Percentiles rank a stretch among this genome's conserved stretches.
phyloP scores from a whole-genome alignment of 2,329 filamentous ascomycete species.

The Fusarium burgessii region DNA sequence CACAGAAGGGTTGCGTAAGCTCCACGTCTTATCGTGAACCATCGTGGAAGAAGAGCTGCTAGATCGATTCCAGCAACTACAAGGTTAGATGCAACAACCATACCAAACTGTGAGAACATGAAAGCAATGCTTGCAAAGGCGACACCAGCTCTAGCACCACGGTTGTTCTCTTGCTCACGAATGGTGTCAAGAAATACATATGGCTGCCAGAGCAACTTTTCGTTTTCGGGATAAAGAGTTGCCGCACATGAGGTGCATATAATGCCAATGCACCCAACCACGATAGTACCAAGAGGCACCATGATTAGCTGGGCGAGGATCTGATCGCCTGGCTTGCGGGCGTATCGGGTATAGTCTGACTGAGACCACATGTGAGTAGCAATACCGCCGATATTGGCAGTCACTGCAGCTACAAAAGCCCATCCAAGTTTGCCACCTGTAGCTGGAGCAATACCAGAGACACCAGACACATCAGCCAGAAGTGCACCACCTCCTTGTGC shows the following conservation, averaged over 20 bases:
- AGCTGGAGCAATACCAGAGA: background rate
- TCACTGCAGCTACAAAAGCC: conserved; percentile 47
- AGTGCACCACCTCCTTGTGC: background rate
- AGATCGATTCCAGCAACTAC: conserved; percentile 7
- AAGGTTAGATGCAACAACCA: conserved; percentile 21
- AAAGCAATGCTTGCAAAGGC: conserved; percentile 31
- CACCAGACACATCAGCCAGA: background rate
- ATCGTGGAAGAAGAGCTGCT: conserved; percentile 1
- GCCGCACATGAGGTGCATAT: background rate
- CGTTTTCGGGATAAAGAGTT: background rate
- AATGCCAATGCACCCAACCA: background rate
- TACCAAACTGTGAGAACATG: conserved; percentile 27
- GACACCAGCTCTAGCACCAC: conserved; percentile 13
- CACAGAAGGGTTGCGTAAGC: background rate
- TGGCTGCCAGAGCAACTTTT: background rate
- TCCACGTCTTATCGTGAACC: background rate
- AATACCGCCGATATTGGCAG: conserved; percentile 48
- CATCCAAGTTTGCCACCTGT: conserved; percentile 18
- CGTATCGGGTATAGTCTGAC: conserved; percentile 49
- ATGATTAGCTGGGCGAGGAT: conserved; percentile 35
- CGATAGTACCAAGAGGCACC: background rate
- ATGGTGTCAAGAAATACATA: conserved; percentile 5
- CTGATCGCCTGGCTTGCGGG: conserved; percentile 46
- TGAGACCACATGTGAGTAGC: conserved; percentile 47
- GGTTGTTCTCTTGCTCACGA: conserved; percentile 9